Evolutionary conservation across 768 basidiomycete genomes (phyloP), one percentile per base, ranked within the genome.

Genomic region (Candolleomyces aberdarensis): DNA sequence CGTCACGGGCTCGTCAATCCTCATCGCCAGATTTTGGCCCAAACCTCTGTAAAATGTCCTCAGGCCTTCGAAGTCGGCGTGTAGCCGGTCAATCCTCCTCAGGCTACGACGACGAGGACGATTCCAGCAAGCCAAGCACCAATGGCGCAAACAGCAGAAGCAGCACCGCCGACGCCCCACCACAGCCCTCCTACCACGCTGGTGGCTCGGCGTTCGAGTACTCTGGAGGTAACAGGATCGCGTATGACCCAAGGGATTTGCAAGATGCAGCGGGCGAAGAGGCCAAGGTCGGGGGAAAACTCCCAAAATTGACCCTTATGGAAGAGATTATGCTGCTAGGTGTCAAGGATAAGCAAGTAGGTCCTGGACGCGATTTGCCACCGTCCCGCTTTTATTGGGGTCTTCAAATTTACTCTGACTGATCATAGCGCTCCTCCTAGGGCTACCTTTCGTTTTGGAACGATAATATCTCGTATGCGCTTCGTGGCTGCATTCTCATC

Each of bases 391-490:
- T 32, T 51, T 22, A 40, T 47, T 40, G 36, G 43, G 26, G 51
- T 59, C 13, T 59, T 46, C 49, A 55, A 26, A 26, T 26, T 26
- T 2, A 55, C 61, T 40, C 54, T 56, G 46, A 51, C 56, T 51
- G 47, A 47, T 57, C 31, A 57, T 50, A 56, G 58, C 51, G 14
- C 46, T 52, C 60, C 63, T 55, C 58, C 3, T 63, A 81, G 77
- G 96, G 96, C 40, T 97, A 98, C 74, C 85, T 98, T 43, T 96
- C 94, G 1, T 98, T 98, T 72, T 98, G 96, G 96, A 98, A 98
- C 76, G 96, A 99, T 80, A 98, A 98, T 76, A 99, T 99, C 66
- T 97, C 95, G 0, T 99, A 99, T 75, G 96, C 96, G 14, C 83
- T 99, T 2, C 87, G 97, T n/a, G 97, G 97, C 5, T 98, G 96